A percentile compares a stretch with the other conserved stretches of the same genome.
These are phyloP conservation scores for Medicago truncatula DNA, from an alignment of 306 rosid genomes.

Conservation along the genomic window MtrunA17r5.0-ANR NC_053042.1:52393501-52394000, in stretches of 20 bases:
- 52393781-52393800: not conserved
- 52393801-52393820: not conserved
- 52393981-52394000: no score
- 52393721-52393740: not conserved
- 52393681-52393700: not conserved
- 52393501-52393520: no score
- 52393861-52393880: not conserved
- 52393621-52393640: not conserved
- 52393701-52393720: not conserved
- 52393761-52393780: not conserved
- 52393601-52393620: not conserved
- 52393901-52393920: no score
- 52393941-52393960: no score
- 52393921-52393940: no score
- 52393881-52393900: no score
- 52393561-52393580: no score
- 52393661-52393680: not conserved
- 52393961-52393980: no score
- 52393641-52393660: not conserved
- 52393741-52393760: constrained; percentile 1
- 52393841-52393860: not conserved
- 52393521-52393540: no score
- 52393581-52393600: no score
- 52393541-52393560: no score
- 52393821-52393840: not conserved